These are phyloP conservation scores for Penicillium sp. DNA, from an alignment of 2,329 filamentous ascomycete genomes.

Conservation along the genomic window DNA sequence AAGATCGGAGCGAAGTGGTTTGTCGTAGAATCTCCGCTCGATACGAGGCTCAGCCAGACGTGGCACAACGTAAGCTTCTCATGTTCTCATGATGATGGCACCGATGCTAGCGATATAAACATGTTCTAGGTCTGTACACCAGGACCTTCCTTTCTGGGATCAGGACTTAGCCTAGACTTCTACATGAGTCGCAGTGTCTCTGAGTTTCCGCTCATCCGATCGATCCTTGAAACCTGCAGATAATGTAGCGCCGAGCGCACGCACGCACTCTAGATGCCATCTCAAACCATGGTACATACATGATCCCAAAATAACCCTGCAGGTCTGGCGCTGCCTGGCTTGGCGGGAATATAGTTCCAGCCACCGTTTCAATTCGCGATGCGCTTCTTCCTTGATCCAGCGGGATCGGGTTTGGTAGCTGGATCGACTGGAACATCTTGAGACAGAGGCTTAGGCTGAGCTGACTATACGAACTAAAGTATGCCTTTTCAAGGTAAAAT, in stretches of 20 bases:
- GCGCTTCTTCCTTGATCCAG: not conserved
- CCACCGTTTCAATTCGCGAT: not conserved
- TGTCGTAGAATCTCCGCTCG: not conserved
- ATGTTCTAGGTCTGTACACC: not conserved
- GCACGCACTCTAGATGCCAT: not conserved
- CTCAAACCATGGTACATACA: not conserved
- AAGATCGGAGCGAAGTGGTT: not conserved
- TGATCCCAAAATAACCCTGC: conserved; percentile 1
- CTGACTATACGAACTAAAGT: not conserved
- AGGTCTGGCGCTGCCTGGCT: not conserved
- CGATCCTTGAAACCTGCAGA: conserved; percentile 3
- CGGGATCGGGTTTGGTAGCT: not conserved
- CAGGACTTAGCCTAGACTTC: not conserved
- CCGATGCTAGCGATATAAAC: not conserved
- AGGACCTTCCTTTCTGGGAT: conserved; percentile 1
- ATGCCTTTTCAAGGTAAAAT: no score
- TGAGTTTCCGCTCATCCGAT: conserved; percentile 7
- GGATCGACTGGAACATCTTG: conserved; percentile 6
- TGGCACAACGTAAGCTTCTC: not conserved
- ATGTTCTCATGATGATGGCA: not conserved
- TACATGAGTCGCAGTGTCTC: conserved; percentile 4
- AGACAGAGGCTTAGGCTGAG: not conserved
- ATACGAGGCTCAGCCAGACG: conserved; percentile 3
- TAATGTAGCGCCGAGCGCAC: not conserved
- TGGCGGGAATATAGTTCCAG: not conserved